Evolutionary conservation across 768 basidiomycete species (phyloP).

Genomic region (Kwoniella europaea): DNA sequence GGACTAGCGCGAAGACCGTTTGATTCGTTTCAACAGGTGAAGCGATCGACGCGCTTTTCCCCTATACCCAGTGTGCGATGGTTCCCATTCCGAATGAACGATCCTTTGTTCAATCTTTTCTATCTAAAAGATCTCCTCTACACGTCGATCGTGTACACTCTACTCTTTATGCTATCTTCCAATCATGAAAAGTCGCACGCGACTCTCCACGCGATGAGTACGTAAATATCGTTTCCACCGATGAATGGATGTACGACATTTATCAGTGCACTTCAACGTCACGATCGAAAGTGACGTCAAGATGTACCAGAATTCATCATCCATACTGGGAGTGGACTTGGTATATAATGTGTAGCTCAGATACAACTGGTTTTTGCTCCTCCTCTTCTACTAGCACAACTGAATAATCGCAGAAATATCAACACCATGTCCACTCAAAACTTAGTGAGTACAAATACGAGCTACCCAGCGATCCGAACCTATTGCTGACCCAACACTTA

Average conservation of each 20-base stretch:
- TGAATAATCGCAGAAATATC: background rate
- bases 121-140: background rate
- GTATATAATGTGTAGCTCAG: too few species aligned
- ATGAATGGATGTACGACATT: conserved; percentile 4
- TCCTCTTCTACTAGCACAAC: too few species aligned
- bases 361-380: too few species aligned
- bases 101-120: too few species aligned
- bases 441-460: conserved; percentile 12
- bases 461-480: background rate
- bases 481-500: conserved; percentile 1
- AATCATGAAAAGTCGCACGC: background rate
- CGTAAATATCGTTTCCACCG: conserved; percentile 4
- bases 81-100: too few species aligned
- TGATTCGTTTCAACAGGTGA: too few species aligned
- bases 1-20: too few species aligned
- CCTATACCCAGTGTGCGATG: too few species aligned
- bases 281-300: conserved; percentile 22
- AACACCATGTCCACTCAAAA: conserved; percentile 23
- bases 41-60: too few species aligned
- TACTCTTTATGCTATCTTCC: background rate
- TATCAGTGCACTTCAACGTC: conserved; percentile 1
- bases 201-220: conserved; percentile 1
- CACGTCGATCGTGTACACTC: background rate
- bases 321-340: too few species aligned
- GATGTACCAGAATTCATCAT: background rate